Base-by-base conservation (phyloP, 208 protist genomes). In the Vickermania ingenoplastis region DNA sequence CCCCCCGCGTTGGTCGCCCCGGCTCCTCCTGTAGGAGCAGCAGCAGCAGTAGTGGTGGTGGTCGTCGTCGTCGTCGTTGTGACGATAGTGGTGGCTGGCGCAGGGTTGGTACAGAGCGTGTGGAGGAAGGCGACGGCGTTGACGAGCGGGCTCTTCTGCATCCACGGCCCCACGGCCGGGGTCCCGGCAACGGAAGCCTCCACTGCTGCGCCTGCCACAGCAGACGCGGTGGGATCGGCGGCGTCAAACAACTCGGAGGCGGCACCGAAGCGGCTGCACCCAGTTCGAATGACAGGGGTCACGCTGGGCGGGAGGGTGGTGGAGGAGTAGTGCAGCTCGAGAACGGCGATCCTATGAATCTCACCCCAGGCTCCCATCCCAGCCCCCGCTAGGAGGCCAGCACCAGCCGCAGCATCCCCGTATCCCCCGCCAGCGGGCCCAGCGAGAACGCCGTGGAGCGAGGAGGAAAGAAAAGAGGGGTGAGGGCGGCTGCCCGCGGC, bases 251-350 rank as follows among this genome's bases (percentile, higher is more conserved):
- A 65, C 11, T 31, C 21, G 5, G 31, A 24, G 2, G 25, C 31
- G 25, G 24, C 13, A 22, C 25, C 25, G 30, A 28, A 5, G 45
- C 28, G 11, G 52, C 61, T 57, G n/a, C 41, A 36, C 7, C 53
- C 23, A 21, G 53, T 54, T 17, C 30, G 21, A 36, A 50, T 48
- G 3, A 57, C 61, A 26, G 54, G 29, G 13, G 31, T n/a, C 23
- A 52, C 54, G 48, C 54, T 63, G 56, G 58, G 70, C 51, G 62
- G 57, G 3, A 65, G 70, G 1, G 59, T 62, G 36, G 62, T 51
- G 1, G 65, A 71, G 7, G 55, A 63, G 61, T 75, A 81, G 31
- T 73, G 71, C 59, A 84, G n/a, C 58, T 80, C 77, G 53, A 84
- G 25, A 48, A 84, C 77, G 11, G 77, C 77, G n/a, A 84, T 57